Evolutionary conservation across 306 rosid species (phyloP).

Genomic region (Corylus heterophylla): DNA sequence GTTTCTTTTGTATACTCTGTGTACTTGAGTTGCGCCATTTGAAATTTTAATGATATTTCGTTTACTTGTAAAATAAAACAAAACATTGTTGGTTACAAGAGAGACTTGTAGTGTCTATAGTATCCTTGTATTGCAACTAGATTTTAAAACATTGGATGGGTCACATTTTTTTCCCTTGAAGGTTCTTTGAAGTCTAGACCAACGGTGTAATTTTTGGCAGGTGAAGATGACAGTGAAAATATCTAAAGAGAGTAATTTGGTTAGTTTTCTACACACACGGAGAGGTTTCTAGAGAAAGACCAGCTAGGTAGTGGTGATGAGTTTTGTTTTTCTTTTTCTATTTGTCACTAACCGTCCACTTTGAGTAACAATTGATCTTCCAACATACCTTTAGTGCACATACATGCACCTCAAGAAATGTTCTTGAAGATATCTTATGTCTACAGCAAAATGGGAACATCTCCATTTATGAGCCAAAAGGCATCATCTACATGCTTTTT

Average conservation of each 20-base stretch:
- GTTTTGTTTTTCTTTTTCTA: background rate
- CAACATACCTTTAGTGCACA: background rate
- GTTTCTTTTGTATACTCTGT: too few relatives aligned
- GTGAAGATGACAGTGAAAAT: background rate
- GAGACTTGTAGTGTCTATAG: background rate
- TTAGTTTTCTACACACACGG: background rate
- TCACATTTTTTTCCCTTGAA: background rate
- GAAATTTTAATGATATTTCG: too few relatives aligned
- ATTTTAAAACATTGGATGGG: background rate
- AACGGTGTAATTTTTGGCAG: background rate
- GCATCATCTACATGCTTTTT: background rate
- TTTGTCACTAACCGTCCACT: background rate
- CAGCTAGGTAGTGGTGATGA: background rate
- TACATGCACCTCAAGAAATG: too few relatives aligned
- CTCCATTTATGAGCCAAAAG: background rate
- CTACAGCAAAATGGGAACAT: background rate
- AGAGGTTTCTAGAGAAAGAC: background rate
- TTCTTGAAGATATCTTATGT: background rate
- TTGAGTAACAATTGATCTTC: background rate
- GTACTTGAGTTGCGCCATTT: too few relatives aligned
- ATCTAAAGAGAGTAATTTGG: background rate
- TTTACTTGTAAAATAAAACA: too few relatives aligned
- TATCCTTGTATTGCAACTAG: background rate
- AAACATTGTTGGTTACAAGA: too few relatives aligned
- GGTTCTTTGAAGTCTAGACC: background rate